Percentiles rank a stretch among this genome's conserved stretches.
Evolutionary conservation across 1,284 basidiomycete genomes (phyloP).

Genomic region (Schizophyllum amplum): DNA sequence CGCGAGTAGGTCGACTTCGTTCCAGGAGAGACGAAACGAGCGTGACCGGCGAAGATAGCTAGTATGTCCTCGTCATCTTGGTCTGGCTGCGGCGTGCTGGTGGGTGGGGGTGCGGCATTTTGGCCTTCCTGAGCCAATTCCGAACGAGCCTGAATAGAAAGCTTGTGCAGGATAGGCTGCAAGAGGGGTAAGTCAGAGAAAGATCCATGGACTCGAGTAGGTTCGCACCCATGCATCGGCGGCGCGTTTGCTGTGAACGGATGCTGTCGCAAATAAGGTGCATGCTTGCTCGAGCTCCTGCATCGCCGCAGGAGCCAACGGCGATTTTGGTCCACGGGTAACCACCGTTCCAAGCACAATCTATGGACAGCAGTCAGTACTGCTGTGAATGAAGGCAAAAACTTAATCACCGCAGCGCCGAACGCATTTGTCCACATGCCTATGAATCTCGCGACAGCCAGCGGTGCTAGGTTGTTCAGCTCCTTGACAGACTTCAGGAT

Average conservation of each 20-base stretch:
- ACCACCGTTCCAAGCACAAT: constrained; percentile 63
- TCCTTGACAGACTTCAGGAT: constrained; percentile 47
- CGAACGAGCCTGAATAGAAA: constrained; percentile 47
- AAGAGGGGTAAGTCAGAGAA: not conserved
- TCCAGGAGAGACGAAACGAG: constrained; percentile 37
- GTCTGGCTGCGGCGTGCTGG: constrained; percentile 22
- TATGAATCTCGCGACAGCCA: constrained; percentile 47
- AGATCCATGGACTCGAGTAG: not conserved
- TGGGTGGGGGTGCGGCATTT: constrained; percentile 22
- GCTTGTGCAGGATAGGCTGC: constrained; percentile 45
- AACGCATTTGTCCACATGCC: constrained; percentile 61
- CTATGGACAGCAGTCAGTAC: constrained; percentile 22
- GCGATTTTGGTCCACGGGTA: constrained; percentile 50
- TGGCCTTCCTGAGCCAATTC: constrained; percentile 23
- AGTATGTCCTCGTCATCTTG: constrained; percentile 47
- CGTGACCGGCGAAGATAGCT: constrained; percentile 52
- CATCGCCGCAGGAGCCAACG: constrained; percentile 51
- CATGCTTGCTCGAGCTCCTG: constrained; percentile 55
- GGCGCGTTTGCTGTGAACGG: constrained; percentile 45
- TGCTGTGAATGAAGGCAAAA: not conserved
- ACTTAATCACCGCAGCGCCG: constrained; percentile 45
- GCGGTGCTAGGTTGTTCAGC: constrained; percentile 46
- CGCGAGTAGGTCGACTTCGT: not conserved
- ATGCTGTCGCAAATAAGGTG: constrained; percentile 48
- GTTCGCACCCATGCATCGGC: constrained; percentile 49